Conservation (phyloP, 1,139 yeast genomes). For the Arxiozyma bovina region DNA sequence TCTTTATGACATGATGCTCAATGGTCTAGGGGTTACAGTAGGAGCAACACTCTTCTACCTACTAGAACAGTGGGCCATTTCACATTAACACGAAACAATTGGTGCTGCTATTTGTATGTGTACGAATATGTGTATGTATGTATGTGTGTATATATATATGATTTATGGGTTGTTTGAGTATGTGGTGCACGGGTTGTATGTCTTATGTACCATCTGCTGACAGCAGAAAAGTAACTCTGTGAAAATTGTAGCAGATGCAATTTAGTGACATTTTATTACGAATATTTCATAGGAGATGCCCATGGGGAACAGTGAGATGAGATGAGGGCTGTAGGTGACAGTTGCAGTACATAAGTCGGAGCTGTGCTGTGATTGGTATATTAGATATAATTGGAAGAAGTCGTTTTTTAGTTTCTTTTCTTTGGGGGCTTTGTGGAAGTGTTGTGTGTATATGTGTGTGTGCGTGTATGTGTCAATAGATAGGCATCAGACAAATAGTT, state of each 20-base stretch:
- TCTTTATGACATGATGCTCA: conserved; percentile 38
- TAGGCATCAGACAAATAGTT: too few relatives aligned
- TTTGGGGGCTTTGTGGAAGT: too few relatives aligned
- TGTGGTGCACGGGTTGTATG: background rate
- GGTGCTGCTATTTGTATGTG: too few relatives aligned
- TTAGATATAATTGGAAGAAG: background rate
- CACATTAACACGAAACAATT: too few relatives aligned
- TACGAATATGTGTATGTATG: too few relatives aligned
- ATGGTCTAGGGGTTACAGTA: conserved; percentile 31
- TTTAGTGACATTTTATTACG: background rate
- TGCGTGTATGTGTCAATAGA: too few relatives aligned
- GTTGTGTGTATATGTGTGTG: too few relatives aligned
- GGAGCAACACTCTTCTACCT: conserved; percentile 17
- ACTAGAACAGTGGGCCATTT: background rate
- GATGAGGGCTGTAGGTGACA: background rate
- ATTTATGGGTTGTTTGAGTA: too few relatives aligned
- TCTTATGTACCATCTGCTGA: too few relatives aligned
- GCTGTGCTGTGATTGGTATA: background rate
- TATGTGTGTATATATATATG: too few relatives aligned
- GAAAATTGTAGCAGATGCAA: background rate
- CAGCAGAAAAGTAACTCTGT: background rate
- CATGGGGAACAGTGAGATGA: background rate
- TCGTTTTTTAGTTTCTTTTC: too few relatives aligned
- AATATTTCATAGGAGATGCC: background rate
- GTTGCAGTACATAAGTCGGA: too few relatives aligned